Evolutionary conservation across 306 rosid genomes (phyloP).

Genomic region (Ammopiptanthus mongolicus): DNA sequence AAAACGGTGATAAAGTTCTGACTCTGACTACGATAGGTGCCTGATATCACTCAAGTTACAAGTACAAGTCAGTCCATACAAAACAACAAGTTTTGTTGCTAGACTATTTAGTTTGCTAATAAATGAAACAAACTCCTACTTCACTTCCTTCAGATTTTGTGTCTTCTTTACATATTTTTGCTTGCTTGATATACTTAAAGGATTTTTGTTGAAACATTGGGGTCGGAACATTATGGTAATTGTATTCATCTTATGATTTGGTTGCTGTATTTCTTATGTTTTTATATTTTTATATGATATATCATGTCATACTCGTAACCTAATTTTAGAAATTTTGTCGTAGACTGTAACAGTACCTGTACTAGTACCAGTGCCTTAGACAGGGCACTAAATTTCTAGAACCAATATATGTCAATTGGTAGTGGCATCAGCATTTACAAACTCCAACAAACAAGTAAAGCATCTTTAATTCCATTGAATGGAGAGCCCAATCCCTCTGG

Average conservation of each 20-base stretch:
- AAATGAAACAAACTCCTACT: background rate
- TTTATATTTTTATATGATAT: background rate
- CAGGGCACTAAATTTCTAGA: background rate
- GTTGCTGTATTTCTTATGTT: background rate
- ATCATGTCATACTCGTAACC: background rate
- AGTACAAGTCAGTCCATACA: background rate
- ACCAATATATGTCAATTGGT: background rate
- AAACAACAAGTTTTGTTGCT: background rate
- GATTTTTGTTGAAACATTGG: background rate
- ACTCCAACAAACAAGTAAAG: background rate
- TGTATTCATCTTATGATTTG: background rate
- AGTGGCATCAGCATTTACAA: conserved; percentile 2
- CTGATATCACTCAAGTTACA: background rate
- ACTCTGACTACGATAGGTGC: background rate
- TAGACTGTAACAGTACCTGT: background rate
- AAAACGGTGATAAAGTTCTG: background rate
- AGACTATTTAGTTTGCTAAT: background rate
- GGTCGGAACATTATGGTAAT: background rate
- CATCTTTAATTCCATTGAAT: background rate
- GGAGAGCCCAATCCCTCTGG: background rate
- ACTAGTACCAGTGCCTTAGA: background rate
- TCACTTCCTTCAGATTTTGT: background rate
- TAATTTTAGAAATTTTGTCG: background rate
- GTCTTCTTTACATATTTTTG: background rate
- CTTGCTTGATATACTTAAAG: no score